Conservation (phyloP, 352 stramenopile genomes). For the Globisporangium cystogenes region DNA sequence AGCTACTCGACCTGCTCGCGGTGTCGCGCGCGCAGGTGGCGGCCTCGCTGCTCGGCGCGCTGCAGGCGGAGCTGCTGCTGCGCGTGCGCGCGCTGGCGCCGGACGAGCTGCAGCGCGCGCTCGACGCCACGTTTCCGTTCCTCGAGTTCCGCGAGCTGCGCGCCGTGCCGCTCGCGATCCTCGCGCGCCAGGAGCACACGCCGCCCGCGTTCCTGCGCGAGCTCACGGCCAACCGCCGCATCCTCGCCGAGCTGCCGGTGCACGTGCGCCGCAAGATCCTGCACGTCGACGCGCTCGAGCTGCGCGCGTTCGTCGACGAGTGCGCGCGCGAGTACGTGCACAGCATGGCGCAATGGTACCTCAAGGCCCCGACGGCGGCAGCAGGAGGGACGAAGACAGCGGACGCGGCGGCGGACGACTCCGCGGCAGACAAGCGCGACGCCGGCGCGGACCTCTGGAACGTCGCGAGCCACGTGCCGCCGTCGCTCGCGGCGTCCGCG, state of each 20-base stretch:
- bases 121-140: conserved; percentile 83
- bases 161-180: conserved; percentile 76
- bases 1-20: conserved; percentile 76
- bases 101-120: conserved; percentile 56
- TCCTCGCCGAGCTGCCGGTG: conserved; percentile 70
- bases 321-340: conserved; percentile 72
- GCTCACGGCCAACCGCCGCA: conserved; percentile 75
- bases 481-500: conserved; percentile 17
- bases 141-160: conserved; percentile 86
- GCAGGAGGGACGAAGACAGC: no score
- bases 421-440: no score
- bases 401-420: background rate
- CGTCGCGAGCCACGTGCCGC: conserved; percentile 64
- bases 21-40: conserved; percentile 62
- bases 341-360: conserved; percentile 63
- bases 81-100: conserved; percentile 67
- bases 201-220: conserved; percentile 71
- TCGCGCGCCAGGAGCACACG: conserved; percentile 75
- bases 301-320: conserved; percentile 68
- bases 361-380: conserved; percentile 32
- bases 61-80: conserved; percentile 68
- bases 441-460: conserved; percentile 44
- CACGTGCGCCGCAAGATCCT: conserved; percentile 83
- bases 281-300: conserved; percentile 59
- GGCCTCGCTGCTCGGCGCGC: conserved; percentile 56